phyloP scores from a whole-genome alignment of 225 moss, liverwort and hornwort species.

The Straminergon stramineum region DNA sequence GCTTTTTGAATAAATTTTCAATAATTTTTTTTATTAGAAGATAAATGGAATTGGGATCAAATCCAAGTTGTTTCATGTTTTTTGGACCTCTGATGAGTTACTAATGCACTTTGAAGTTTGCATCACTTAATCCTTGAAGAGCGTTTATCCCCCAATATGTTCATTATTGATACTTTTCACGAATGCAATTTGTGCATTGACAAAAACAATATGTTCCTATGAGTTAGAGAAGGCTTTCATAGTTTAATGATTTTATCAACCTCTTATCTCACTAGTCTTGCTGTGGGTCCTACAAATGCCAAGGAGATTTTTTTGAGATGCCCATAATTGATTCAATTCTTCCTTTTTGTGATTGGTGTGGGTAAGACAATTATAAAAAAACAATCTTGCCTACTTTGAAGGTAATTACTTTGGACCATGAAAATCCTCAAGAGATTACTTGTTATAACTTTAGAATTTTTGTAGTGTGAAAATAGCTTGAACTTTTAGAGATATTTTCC shows the following conservation, averaged over 20 bases:
- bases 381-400: background rate
- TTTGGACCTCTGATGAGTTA: background rate
- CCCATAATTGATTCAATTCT: rapidly evolving
- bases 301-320: background rate
- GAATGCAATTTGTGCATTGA: background rate
- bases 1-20: rapidly evolving
- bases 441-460: background rate
- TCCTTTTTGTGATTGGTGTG: background rate
- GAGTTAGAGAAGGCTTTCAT: background rate
- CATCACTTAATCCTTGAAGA: background rate
- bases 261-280: rapidly evolving
- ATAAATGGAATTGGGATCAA: background rate
- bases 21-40: background rate
- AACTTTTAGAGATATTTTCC: background rate
- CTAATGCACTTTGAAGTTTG: background rate
- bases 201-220: too few species aligned
- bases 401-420: background rate
- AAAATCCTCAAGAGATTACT: background rate
- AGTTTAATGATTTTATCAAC: rapidly evolving
- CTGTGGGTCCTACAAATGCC: rapidly evolving
- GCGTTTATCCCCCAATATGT: rapidly evolving
- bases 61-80: background rate
- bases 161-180: background rate
- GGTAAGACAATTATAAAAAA: background rate
- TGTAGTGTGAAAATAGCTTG: background rate